Evolutionary conservation across 73 alveolate species (phyloP), one percentile per base, ranked within the genome.

Genomic region (Paramecium tetraurelia): DNA sequence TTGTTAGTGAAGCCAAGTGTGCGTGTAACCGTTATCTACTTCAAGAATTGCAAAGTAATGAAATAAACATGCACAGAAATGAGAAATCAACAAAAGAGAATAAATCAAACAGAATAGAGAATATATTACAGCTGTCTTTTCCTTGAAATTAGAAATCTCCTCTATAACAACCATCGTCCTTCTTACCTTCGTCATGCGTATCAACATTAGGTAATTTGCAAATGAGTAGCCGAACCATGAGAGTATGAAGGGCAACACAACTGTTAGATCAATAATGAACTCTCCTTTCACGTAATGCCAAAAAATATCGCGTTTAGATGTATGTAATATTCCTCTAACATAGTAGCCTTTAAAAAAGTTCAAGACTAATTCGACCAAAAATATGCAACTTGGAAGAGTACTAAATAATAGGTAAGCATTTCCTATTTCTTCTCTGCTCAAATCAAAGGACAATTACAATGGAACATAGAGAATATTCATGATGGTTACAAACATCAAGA

Each of bases 31-130:
- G 14, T 80, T 22, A n/a, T 80, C 90, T 2, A 80, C 57, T 80
- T 80, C 90, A 8, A 24, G 18, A 10, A 44, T 27, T n/a, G 76
- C 90, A 43, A 80, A 41, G 16, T 80, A 80, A 46, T 80, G 90
- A 40, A 80, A 80, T 11, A 80, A 80, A 80, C 90, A 80, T 3
- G 90, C 90, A 80, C 90, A 80, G 24, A 80, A 80, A 80, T 80
- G 90, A 48, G 76, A 44, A 27, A 80, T 80, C 21, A 80, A 22
- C 14, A 80, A 80, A 9, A 80, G 75, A n/a, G 90, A 80, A 46
- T 80, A 80, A 48, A 80, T 80, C 22, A 80, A 35, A 80, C 90
- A 80, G 20, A 80, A 80, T 22, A 80, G 76, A 21, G 46, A 80
- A 80, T 80, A 80, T 33, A 48, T 48, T 12, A 80, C 57, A 6